Conservation (phyloP, 805 yeast genomes). For the Yueomyces sinensis region DNA sequence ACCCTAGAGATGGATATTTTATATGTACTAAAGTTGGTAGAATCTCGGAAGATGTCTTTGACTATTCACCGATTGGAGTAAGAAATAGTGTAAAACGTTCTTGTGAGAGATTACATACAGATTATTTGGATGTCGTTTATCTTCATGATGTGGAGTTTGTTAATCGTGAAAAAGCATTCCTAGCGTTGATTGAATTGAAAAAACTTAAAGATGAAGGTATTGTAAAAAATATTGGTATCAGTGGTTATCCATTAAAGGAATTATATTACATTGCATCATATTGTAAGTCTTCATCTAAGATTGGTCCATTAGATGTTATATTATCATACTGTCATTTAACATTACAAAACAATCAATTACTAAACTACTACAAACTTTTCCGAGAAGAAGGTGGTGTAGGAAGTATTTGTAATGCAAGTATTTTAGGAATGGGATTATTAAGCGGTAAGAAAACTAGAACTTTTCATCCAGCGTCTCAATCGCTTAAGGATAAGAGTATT, state of each 20-base stretch:
- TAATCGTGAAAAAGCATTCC: constrained; percentile 36
- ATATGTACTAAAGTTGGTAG: constrained; percentile 85
- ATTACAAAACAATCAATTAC: constrained; percentile 49
- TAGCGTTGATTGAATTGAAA: constrained; percentile 50
- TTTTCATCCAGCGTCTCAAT: constrained; percentile 70
- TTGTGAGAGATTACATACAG: constrained; percentile 47
- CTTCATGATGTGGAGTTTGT: constrained; percentile 86
- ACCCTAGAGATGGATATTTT: constrained; percentile 48
- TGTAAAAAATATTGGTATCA: constrained; percentile 56
- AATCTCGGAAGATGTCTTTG: constrained; percentile 51
- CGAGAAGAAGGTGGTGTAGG: not conserved
- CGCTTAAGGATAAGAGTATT: too few species aligned
- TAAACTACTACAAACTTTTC: constrained; percentile 5
- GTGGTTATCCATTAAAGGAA: constrained; percentile 77
- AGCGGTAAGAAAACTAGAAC: constrained; percentile 51
- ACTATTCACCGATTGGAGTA: constrained; percentile 52
- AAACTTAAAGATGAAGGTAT: constrained; percentile 50
- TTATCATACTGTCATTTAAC: constrained; percentile 75
- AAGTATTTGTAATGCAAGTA: constrained; percentile 52
- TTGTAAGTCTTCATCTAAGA: constrained; percentile 14
- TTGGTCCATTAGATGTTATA: constrained; percentile 60
- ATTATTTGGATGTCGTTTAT: constrained; percentile 68
- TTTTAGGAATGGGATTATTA: constrained; percentile 76
- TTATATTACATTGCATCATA: constrained; percentile 31
- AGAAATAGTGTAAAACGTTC: constrained; percentile 54